Base-by-base conservation (phyloP, 495 filamentous ascomycete species). In the Pyronema domesticum region DNA sequence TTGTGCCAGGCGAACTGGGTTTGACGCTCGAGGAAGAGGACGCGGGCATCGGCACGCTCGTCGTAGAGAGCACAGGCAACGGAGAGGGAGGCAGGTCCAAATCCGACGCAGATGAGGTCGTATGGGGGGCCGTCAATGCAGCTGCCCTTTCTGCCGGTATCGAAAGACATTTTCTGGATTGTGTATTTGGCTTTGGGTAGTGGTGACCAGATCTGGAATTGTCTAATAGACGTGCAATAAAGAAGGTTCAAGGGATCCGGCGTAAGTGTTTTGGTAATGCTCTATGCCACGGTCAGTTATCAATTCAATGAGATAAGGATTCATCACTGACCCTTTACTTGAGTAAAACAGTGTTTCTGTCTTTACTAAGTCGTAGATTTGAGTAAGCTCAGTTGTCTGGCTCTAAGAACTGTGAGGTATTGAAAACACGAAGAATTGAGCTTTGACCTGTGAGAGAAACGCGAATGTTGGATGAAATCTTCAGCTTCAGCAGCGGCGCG, bases 21-120 rank as follows among this genome's bases (percentile, higher is more conserved):
- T 70, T 96, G 89, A 57, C 81, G 80, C 70, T 95, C 89, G 19
- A 95, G 67, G 69, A 94, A 95, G 43, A 81, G 72, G 4, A 91
- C 80, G 60, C 82, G 63, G 11, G 51, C 55, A 30, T 63, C 63
- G 46, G 58, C 56, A 62, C 71, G 76, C 53, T 58, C 70, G 67
- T 96, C 89, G 64, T 91, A 80, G 30, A 95, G 73, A 7, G 89
- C 89, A 48, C 94, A 80, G 10, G 84, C 89, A 53, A 95, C 86
- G 14, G 89, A 82, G 8, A 95, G 76, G 55, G 87, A 91, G 9
- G 89, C 89, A 13, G 89, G 89, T 1, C 89, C 89, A 62, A 95
- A 96, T 36, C 89, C 89, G 36, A 95, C 76, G 68, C 89, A 95
- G 47, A 95, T 71, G 23, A 96, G 67, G 61, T 95, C 89, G 58